Evolutionary conservation across 345 rosid species (phyloP), one percentile per base, ranked within the genome.

Genomic region (Eucalyptus rudis): DNA sequence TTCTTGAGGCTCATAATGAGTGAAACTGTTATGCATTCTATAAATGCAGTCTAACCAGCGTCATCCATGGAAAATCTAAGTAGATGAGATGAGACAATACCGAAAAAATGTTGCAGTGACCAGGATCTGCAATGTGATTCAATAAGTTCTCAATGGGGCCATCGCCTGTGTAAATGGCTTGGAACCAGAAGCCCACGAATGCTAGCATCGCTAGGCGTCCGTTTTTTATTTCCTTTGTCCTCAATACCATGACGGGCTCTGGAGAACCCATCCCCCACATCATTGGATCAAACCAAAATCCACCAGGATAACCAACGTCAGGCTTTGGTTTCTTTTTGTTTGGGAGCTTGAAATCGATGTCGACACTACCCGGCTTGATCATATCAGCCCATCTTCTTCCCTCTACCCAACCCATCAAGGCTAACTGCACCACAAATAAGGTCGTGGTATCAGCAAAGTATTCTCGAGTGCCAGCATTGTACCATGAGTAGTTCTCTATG

Each of bases 221-320:
- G 6, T 96, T 96, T 90, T 97, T 97, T 10, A 97, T 96, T 94
- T 97, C 99, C 89, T 96, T 97, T 24, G 99, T 97, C 92, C 99
- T 95, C 89, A 97, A 83, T 33, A 94, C 98, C 99, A 97, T 97
- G 36, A 97, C 95, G 27, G 99, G 98, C 89, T 97, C 98, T 1
- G 98, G 98, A 10, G 99, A 96, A 25, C 99, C 99, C 91, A 96
- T 90, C 14, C 99, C 99, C 99, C 99, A 97, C 94, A 93, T 94
- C 93, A 93, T 8, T 19, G 96, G 96, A 88, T 97, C 99, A 89
- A 96, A 97, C 99, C 98, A 97, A 33, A 97, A 88, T 29, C 98
- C 99, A 3, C 99, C 99, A 4, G 98, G 99, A 93, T 96, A 97
- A 49, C 99, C 98, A 49, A 96, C 95, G 80, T 96, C 98, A 15